phyloP scores from a whole-genome alignment of 2,329 filamentous ascomycete species.

The Ophiostoma fasciatum region DNA sequence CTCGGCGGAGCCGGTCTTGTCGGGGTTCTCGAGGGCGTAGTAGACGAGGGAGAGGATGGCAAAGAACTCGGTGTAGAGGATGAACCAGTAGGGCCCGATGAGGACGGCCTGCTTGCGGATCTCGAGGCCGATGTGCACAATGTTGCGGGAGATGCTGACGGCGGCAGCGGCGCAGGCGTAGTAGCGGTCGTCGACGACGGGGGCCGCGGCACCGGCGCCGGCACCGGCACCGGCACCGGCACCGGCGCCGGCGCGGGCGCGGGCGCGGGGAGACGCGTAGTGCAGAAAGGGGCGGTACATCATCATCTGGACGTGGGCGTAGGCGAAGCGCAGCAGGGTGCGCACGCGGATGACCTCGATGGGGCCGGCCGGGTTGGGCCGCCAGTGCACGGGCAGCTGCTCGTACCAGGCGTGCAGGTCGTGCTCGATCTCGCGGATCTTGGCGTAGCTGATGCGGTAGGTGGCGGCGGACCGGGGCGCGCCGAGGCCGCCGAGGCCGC shows the following conservation, averaged over 20 bases:
- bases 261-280: constrained; percentile 55
- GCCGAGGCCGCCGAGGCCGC: too few relatives aligned
- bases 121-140: constrained; percentile 65
- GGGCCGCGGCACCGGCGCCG: constrained; percentile 47
- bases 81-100: constrained; percentile 78
- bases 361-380: constrained; percentile 62
- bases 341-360: constrained; percentile 62
- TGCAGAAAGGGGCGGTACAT: constrained; percentile 73
- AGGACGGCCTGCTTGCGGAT: constrained; percentile 22
- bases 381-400: constrained; percentile 57
- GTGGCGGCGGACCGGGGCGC: constrained; percentile 19
- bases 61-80: constrained; percentile 72
- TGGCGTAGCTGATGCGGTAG: constrained; percentile 47
- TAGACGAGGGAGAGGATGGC: constrained; percentile 67
- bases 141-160: constrained; percentile 51
- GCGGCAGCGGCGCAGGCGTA: constrained; percentile 56
- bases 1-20: constrained; percentile 59
- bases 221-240: constrained; percentile 68
- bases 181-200: constrained; percentile 58
- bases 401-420: constrained; percentile 51
- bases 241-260: constrained; percentile 33
- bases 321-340: constrained; percentile 64
- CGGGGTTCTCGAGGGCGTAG: constrained; percentile 66
- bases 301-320: constrained; percentile 70
- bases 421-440: constrained; percentile 49